Conservation (phyloP, 768 basidiomycete genomes). For the Lentinula aciculospora region DNA sequence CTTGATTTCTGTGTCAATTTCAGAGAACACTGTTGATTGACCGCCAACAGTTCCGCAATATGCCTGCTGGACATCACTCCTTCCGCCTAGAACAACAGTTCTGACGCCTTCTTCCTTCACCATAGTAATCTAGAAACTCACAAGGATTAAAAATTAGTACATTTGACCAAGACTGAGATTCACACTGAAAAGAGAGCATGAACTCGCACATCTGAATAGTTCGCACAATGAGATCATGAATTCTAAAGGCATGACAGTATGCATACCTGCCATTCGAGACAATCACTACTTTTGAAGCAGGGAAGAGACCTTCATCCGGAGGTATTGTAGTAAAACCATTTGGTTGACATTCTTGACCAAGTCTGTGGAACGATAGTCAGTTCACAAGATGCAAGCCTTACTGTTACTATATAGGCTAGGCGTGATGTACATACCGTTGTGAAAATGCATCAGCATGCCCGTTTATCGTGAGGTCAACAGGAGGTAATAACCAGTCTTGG, state of each 20-base stretch:
- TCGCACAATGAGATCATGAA: neutral
- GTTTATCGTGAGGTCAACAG: constrained; percentile 28
- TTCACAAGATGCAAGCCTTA: neutral
- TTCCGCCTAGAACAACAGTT: constrained; percentile 55
- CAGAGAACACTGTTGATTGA: constrained; percentile 51
- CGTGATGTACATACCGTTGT: constrained; percentile 28
- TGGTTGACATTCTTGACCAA: constrained; percentile 43
- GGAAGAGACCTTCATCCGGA: constrained; percentile 42
- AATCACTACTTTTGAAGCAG: constrained; percentile 42
- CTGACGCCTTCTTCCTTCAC: constrained; percentile 50
- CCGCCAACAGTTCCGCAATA: constrained; percentile 64
- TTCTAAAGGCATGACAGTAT: neutral
- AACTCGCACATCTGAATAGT: constrained; percentile 36
- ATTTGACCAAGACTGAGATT: neutral
- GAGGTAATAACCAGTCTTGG: constrained; percentile 30
- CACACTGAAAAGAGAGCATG: constrained; percentile 42
- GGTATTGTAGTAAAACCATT: constrained; percentile 22
- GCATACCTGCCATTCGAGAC: constrained; percentile 49
- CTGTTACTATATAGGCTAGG: no score
- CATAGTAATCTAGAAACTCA: constrained; percentile 46
- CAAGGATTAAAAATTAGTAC: neutral
- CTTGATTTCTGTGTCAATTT: constrained; percentile 58
- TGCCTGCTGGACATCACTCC: constrained; percentile 39
- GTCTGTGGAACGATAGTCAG: constrained; percentile 17
- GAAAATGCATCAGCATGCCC: constrained; percentile 29